phyloP scores from a whole-genome alignment of 768 basidiomycete genomes.

The Suillus paluster region DNA sequence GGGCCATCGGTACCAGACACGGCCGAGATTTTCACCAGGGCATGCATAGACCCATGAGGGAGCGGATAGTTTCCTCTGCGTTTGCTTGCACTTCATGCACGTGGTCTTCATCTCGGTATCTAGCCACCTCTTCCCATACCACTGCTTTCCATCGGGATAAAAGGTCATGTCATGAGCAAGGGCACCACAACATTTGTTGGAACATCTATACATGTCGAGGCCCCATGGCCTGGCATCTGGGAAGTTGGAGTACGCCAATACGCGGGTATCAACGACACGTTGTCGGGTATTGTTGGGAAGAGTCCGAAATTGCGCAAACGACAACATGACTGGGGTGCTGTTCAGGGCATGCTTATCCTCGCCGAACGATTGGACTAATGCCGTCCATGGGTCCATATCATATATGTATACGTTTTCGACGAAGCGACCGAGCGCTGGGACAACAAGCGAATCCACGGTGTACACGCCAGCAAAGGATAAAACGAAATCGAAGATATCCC shows the following conservation, averaged over 20 bases:
- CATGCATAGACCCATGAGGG: not conserved
- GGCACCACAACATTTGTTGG: not conserved
- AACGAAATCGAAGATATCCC: conserved; percentile 5
- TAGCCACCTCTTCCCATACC: not conserved
- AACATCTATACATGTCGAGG: not conserved
- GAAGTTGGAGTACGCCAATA: not conserved
- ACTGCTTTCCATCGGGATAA: not conserved
- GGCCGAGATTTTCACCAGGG: not conserved
- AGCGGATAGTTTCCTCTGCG: not conserved
- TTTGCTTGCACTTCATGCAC: not conserved
- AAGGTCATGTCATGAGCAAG: not conserved
- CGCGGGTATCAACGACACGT: not conserved
- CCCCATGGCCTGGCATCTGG: not conserved
- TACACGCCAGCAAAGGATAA: not conserved
- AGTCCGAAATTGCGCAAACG: not conserved
- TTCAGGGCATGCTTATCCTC: not conserved
- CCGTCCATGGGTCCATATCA: not conserved
- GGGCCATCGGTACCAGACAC: not conserved
- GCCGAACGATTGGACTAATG: not conserved
- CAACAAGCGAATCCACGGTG: not conserved
- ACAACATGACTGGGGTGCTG: not conserved
- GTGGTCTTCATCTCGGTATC: not conserved
- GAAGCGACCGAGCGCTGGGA: not conserved
- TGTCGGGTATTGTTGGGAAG: no score
- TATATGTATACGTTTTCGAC: not conserved